Base-by-base conservation (phyloP, 2,329 filamentous ascomycete species). In the Epichloe gansuensis region DNA sequence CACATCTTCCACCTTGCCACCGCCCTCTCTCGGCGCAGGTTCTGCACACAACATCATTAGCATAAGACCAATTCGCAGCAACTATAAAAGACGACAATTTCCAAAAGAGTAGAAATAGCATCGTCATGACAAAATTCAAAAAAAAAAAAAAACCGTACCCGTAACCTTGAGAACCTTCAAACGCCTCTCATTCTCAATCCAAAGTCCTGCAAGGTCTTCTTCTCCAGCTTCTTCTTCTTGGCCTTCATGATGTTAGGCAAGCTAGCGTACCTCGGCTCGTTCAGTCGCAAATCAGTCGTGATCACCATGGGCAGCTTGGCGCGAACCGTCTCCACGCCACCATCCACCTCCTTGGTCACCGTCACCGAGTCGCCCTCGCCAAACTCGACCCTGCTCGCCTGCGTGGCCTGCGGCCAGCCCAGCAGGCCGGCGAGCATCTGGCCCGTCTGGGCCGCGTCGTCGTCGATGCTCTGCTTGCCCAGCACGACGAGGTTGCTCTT, bases 241-340 rank as follows among this genome's bases (percentile, higher is more conserved):
- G 93, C 93, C 85, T 97, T 98, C 93, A 98, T 98, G 59, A 98
- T 97, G 68, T 97, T 97, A 49, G 91, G 91, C 80, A 98, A 70
- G 70, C 83, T 95, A 23, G 91, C 93, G 69, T 95, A 98, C 58
- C 93, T 77, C 55, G 93, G 93, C 80, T 94, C 89, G 66, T 98
- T 98, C 68, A 98, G 74, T 50, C 93, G 76, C 72, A 98, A 70
- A 75, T 98, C 93, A 56, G 93, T 95, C 56, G 93, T 98, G 62
- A 98, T 87, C 50, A 98, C 75, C 83, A 97, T 83, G 0, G 93
- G 93, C 70, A 98, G 72, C 75, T 86, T 88, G 1, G 88, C 83
- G 68, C 78, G 79, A 52, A 98, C 75, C 57, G 91, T 96, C 78
- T 97, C 93, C 39, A 88, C 86, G 59, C 93, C 93, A 9, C 93